Evolutionary conservation across 23 red algal species (phyloP).

Genomic region (Gracilaria gracilis): DNA sequence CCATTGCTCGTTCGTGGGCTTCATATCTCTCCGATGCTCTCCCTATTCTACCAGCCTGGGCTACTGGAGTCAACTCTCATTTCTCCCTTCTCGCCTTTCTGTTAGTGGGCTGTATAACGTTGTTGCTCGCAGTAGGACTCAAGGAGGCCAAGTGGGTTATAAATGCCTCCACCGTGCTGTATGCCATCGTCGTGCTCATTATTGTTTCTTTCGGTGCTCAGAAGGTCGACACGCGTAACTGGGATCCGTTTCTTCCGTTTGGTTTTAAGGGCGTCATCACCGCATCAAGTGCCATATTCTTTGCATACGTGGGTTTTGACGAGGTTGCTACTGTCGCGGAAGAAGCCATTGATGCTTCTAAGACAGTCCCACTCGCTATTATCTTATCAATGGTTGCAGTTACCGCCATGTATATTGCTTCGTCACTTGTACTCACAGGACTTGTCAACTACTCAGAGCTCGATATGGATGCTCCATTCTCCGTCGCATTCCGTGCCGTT

Average conservation of each 20-base stretch:
- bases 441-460: constrained; percentile 68
- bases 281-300: constrained; percentile 81
- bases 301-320: constrained; percentile 93
- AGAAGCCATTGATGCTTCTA: constrained; percentile 73
- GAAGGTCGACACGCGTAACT: constrained; percentile 72
- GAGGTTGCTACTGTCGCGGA: constrained; percentile 92
- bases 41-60: constrained; percentile 24
- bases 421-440: constrained; percentile 80
- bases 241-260: constrained; percentile 85
- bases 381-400: constrained; percentile 73
- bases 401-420: constrained; percentile 62
- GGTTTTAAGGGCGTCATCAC: constrained; percentile 69
- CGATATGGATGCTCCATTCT: constrained; percentile 78
- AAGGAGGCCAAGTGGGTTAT: constrained; percentile 90
- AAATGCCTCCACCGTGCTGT: constrained; percentile 73
- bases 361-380: constrained; percentile 88
- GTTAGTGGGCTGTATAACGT: constrained; percentile 60
- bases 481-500: constrained; percentile 74
- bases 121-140: constrained; percentile 74
- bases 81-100: constrained; percentile 64
- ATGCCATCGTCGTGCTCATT: constrained; percentile 65
- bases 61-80: constrained; percentile 24
- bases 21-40: constrained; percentile 77
- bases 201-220: constrained; percentile 66
- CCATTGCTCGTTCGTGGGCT: constrained; percentile 90